Base-by-base conservation (phyloP, 2,329 filamentous ascomycete species). In the Exophiala alcalophila region DNA sequence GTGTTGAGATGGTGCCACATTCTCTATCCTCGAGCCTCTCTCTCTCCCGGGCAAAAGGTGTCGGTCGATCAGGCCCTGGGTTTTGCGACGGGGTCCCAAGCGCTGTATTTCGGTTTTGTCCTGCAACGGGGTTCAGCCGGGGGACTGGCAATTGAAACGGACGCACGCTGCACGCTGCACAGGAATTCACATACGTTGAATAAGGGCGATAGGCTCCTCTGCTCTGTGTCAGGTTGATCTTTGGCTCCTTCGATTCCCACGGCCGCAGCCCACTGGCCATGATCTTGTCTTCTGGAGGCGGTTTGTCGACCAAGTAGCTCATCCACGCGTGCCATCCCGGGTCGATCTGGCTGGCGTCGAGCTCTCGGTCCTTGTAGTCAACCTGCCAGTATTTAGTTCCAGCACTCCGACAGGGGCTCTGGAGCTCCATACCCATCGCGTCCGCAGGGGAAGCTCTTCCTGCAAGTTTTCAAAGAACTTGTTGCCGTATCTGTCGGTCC, bases 301-400 rank as follows among this genome's bases (percentile, higher is more conserved):
- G 81, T 68, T 86, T 85, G 68, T 97, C 89, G 59, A 95, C 83
- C 69, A 82, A 73, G 71, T 98, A 97, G 55, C 88, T 88, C 58
- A 98, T 89, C 92, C 92, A 98, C 20, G 86, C 88, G 71, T 97
- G 92, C 92, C 92, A 98, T 67, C 91, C 86, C 36, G 91, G 90
- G 69, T 97, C 91, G 59, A 96, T 86, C 40, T 96, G 87, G 31
- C 56, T 60, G 15, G 60, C 50, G 57, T 78, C 66, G 40, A 60
- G 65, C 62, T 97, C 88, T 59, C 86, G 76, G 67, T 86, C 77
- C 72, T 88, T 91, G 76, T 94, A 98, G 69, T 97, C 90, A 53
- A 98, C 86, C 92, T 94, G 98, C 75, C 90, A 81, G 58, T 89
- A 96, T 33, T 50, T 47, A 41, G 40, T 27, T 11, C 28, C 61